phyloP scores from a whole-genome alignment of 2,329 filamentous ascomycete genomes.

The Dothiorella sarmentorum region DNA sequence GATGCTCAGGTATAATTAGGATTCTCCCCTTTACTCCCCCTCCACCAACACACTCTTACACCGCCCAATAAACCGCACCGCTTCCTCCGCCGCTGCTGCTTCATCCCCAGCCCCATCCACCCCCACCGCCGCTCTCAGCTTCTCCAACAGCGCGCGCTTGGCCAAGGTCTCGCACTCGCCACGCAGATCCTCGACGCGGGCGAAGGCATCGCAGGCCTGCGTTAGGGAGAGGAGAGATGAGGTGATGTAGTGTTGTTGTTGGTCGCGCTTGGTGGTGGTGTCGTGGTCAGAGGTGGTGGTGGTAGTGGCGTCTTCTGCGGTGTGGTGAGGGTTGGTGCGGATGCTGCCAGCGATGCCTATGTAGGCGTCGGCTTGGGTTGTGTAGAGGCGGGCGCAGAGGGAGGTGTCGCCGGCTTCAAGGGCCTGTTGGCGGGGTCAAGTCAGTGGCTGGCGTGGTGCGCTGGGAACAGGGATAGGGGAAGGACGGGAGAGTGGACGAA shows the following conservation, averaged over 20 bases:
- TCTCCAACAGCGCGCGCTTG: constrained; percentile 77
- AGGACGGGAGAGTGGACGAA: too few relatives aligned
- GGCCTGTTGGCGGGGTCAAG: constrained; percentile 26
- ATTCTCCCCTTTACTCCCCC: constrained; percentile 21
- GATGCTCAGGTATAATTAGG: too few relatives aligned
- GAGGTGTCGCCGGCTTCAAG: constrained; percentile 66
- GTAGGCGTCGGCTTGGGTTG: constrained; percentile 68
- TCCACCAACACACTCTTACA: constrained; percentile 29
- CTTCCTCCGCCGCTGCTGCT: constrained; percentile 35
- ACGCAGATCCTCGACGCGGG: constrained; percentile 64
- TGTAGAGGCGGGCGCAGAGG: constrained; percentile 65
- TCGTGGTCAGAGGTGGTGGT: constrained; percentile 19
- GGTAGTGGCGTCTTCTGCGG: constrained; percentile 24
- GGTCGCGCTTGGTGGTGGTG: constrained; percentile 18
- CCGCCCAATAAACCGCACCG: constrained; percentile 34
- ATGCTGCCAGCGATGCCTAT: constrained; percentile 80
- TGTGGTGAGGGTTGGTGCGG: too few relatives aligned
- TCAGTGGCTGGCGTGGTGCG: too few relatives aligned
- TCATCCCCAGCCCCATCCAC: not conserved
- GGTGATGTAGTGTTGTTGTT: constrained; percentile 21
- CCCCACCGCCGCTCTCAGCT: constrained; percentile 52
- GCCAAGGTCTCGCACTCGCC: constrained; percentile 75
- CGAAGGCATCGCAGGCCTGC: too few relatives aligned
- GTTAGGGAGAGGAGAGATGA: too few relatives aligned
- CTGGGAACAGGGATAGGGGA: not conserved